phyloP scores from a whole-genome alignment of 1,139 yeast species.

The Candida sojae region DNA sequence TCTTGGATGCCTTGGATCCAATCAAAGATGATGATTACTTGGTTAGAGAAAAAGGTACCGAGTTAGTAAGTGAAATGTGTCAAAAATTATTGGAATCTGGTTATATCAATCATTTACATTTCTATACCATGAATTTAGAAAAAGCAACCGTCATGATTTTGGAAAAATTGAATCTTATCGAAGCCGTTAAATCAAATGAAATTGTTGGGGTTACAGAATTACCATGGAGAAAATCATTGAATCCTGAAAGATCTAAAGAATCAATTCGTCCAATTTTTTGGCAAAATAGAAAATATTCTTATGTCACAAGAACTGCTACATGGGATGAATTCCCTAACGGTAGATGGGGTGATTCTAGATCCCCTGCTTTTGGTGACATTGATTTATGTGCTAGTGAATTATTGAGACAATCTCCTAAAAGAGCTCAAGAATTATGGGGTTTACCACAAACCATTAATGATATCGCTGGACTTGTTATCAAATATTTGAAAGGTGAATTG shows the following conservation, averaged over 20 bases:
- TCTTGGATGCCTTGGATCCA: conserved; percentile 72
- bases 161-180: conserved; percentile 67
- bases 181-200: conserved; percentile 42
- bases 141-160: conserved; percentile 86
- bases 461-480: conserved; percentile 59
- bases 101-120: conserved; percentile 80
- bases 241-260: conserved; percentile 80
- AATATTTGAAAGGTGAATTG: conserved; percentile 69
- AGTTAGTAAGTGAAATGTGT: conserved; percentile 85
- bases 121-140: conserved; percentile 95
- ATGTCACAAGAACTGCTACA: conserved; percentile 84
- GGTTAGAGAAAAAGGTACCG: conserved; percentile 86
- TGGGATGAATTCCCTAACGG: conserved; percentile 98
- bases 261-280: conserved; percentile 93
- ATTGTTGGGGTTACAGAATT: conserved; percentile 44
- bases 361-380: conserved; percentile 91
- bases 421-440: conserved; percentile 88
- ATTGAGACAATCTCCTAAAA: conserved; percentile 77
- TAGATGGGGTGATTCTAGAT: conserved; percentile 91
- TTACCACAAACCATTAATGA: conserved; percentile 63
- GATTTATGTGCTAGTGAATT: conserved; percentile 77
- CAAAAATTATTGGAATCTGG: conserved; percentile 69
- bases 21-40: conserved; percentile 87
- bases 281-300: conserved; percentile 92
- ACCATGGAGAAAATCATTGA: conserved; percentile 91